These are phyloP conservation scores for apple (Malus domestica) DNA, from an alignment of 306 rosid species.

Conservation along the genomic window ASM211411v1 NC_041793.1:42306001-42306500, in stretches of 20 bases:
- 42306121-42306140: slow-evolving; percentile 15
- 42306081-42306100: slow-evolving; percentile 81
- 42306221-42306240: background rate
- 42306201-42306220: background rate
- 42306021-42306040: slow-evolving; percentile 63
- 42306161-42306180: background rate
- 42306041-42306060: slow-evolving; percentile 92
- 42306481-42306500: background rate
- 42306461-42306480: background rate
- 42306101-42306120: slow-evolving; percentile 92
- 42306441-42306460: background rate
- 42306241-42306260: background rate
- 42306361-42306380: background rate
- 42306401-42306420: background rate
- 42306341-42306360: background rate
- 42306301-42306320: background rate
- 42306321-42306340: background rate
- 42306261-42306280: background rate
- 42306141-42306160: slow-evolving; percentile 1
- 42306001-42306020: slow-evolving; percentile 79
- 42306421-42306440: background rate
- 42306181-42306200: background rate
- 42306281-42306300: background rate
- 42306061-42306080: slow-evolving; percentile 87
- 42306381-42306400: background rate